phyloP scores from a whole-genome alignment of 768 basidiomycete species.

The Lactarius evosmus region DNA sequence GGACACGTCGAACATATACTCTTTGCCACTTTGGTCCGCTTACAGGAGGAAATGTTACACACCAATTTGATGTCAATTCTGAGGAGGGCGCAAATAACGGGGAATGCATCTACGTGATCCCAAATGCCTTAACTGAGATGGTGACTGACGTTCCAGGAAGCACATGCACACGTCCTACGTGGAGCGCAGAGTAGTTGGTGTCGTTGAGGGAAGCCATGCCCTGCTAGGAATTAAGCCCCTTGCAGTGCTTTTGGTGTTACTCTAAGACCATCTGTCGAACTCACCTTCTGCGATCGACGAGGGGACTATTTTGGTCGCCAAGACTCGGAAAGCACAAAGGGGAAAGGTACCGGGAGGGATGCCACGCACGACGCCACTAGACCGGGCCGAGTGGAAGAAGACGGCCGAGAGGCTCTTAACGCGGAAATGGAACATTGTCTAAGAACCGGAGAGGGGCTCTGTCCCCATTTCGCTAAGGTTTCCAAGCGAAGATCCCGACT shows the following conservation, averaged over 20 bases:
- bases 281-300: neutral
- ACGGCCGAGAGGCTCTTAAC: neutral
- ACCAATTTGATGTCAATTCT: too few relatives aligned
- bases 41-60: too few relatives aligned
- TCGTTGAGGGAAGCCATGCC: constrained; percentile 1
- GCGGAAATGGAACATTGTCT: neutral
- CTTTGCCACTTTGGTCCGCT: too few relatives aligned
- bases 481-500: neutral
- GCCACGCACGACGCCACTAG: neutral
- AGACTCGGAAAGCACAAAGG: neutral
- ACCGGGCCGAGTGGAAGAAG: neutral
- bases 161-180: too few relatives aligned
- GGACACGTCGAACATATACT: too few relatives aligned
- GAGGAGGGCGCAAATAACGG: too few relatives aligned
- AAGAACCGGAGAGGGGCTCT: neutral
- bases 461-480: neutral
- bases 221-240: neutral
- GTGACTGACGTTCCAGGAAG: too few relatives aligned
- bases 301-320: neutral
- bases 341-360: neutral
- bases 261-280: neutral
- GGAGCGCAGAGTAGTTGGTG: neutral
- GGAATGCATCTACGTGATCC: neutral
- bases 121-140: too few relatives aligned
- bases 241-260: neutral